Conservation (phyloP, 225 moss, liverwort and hornwort species). For the Pseudisothecium myosuroides region DNA sequence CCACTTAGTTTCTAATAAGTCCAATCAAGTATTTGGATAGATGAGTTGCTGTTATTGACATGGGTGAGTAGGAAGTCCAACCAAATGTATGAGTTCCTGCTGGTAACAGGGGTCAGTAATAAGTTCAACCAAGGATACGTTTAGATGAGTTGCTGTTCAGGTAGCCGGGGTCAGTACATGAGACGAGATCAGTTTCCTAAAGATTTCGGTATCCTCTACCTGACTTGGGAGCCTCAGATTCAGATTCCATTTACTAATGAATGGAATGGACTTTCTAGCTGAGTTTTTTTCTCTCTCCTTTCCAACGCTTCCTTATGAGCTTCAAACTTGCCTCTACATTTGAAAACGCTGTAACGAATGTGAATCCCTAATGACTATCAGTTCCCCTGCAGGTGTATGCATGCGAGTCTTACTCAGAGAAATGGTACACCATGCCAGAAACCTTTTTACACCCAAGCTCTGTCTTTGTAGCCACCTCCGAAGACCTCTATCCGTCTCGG, state of each 20-base stretch:
- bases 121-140: too few relatives aligned
- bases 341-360: not conserved
- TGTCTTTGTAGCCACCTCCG: not conserved
- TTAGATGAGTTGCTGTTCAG: not conserved
- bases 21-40: not conserved
- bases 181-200: not conserved
- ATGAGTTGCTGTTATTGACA: not conserved
- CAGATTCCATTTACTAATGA: not conserved
- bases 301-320: not conserved
- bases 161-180: not conserved
- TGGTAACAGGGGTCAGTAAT: too few relatives aligned
- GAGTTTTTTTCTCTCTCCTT: too few relatives aligned
- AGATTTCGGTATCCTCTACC: not conserved
- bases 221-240: not conserved
- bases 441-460: not conserved
- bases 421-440: constrained; percentile 3
- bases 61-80: not conserved
- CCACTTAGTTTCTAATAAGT: not conserved
- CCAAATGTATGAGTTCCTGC: not conserved
- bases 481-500: not conserved
- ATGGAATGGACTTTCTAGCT: not conserved
- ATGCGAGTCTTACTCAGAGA: not conserved
- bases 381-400: not conserved
- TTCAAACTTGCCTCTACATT: not conserved
- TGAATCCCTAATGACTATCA: not conserved